phyloP scores from a whole-genome alignment of 805 yeast species.

The Candida arabinofermentans region DNA sequence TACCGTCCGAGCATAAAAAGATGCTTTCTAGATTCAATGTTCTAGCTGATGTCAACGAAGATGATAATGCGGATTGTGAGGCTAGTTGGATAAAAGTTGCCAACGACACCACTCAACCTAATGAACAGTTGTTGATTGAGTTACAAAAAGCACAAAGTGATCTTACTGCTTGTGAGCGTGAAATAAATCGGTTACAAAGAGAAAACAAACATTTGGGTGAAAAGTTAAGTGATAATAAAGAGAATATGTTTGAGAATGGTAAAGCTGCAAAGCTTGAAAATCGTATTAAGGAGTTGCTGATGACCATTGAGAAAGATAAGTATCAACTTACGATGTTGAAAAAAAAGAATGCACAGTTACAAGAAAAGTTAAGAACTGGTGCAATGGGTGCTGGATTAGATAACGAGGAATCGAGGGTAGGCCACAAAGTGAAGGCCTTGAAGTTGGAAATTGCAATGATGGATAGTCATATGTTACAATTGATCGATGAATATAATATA shows the following conservation, averaged over 20 bases:
- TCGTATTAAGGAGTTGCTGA: conserved; percentile 6
- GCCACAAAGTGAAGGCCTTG: background rate
- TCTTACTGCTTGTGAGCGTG: too few relatives aligned
- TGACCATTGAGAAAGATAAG: conserved; percentile 6
- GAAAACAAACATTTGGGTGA: background rate
- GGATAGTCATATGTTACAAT: conserved; percentile 1
- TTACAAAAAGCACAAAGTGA: too few relatives aligned
- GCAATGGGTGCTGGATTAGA: background rate
- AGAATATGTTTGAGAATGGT: background rate
- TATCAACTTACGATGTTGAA: background rate
- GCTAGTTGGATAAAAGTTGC: conserved; percentile 5
- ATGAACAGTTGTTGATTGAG: too few relatives aligned
- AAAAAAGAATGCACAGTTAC: background rate
- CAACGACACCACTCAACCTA: too few relatives aligned
- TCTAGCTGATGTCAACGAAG: conserved; percentile 10
- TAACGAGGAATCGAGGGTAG: too few relatives aligned
- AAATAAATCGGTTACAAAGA: background rate
- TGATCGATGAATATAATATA: background rate
- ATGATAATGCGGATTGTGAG: conserved; percentile 7
- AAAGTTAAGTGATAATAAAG: background rate
- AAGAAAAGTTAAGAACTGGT: too few relatives aligned
- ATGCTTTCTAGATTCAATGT: conserved; percentile 19
- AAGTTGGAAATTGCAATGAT: conserved; percentile 5
- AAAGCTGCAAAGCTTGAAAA: conserved; percentile 1
- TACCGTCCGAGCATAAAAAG: conserved; percentile 16